These are phyloP conservation scores for Apocynum venetum DNA, from an alignment of 257 asterid genomes.

Conservation along the genomic window DNA sequence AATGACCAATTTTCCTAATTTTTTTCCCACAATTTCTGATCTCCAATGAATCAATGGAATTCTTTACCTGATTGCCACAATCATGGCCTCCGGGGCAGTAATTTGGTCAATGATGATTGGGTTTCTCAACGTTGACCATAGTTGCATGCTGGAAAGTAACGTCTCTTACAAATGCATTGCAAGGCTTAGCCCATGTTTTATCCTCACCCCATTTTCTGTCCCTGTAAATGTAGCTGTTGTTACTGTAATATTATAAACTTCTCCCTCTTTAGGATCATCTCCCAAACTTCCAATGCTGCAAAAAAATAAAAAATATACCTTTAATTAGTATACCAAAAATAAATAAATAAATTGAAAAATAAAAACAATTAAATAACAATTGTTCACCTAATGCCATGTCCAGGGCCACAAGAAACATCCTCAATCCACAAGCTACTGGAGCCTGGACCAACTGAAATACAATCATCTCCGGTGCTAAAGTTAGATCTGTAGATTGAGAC, in stretches of 20 bases:
- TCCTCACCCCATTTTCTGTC: conserved; percentile 49
- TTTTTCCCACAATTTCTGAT: too few species aligned
- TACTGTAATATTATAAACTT: conserved; percentile 44
- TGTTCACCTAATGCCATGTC: neutral
- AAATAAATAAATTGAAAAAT: neutral
- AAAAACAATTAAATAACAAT: too few species aligned
- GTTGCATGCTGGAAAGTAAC: conserved; percentile 33
- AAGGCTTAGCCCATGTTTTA: conserved; percentile 55
- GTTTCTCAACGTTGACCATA: conserved; percentile 39
- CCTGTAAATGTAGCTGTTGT: conserved; percentile 35
- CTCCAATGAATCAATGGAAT: too few species aligned
- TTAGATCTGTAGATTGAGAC: neutral
- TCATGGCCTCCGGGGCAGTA: neutral
- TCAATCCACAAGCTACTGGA: conserved; percentile 48
- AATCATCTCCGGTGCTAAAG: neutral
- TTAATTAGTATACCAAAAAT: too few species aligned
- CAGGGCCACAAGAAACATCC: conserved; percentile 9
- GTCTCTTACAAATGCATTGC: conserved; percentile 32
- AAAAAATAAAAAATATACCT: neutral
- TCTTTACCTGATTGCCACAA: neutral
- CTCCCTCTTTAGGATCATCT: conserved; percentile 33
- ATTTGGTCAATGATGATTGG: conserved; percentile 4
- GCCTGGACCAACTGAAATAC: conserved; percentile 37
- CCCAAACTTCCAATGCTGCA: conserved; percentile 63
- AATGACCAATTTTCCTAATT: too few species aligned